These are phyloP conservation scores for Colletotrichum liriopes DNA, from an alignment of 2,329 filamentous ascomycete genomes.

Conservation along the genomic window DNA sequence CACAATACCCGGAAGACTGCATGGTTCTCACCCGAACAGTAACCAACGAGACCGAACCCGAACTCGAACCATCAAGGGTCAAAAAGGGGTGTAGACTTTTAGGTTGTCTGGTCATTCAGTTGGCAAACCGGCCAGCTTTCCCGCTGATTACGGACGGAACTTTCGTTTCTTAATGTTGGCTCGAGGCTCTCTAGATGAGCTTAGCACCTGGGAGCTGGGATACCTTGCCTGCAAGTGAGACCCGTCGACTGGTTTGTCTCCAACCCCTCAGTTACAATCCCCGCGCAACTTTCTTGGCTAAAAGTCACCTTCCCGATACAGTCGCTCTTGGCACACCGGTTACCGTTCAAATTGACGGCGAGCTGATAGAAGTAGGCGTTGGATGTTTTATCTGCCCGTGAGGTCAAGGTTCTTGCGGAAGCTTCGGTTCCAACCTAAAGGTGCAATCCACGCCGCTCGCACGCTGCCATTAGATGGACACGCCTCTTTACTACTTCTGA, in stretches of 20 bases:
- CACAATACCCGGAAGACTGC: background rate
- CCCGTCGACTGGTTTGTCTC: background rate
- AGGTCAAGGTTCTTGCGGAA: background rate
- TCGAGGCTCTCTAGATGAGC: background rate
- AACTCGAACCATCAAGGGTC: too few species aligned
- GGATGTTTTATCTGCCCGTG: background rate
- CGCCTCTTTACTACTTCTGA: background rate
- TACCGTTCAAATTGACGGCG: background rate
- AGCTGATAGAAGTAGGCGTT: background rate
- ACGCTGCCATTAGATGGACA: background rate
- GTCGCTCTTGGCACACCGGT: constrained; percentile 12
- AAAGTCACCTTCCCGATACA: constrained; percentile 36
- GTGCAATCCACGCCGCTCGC: too few species aligned
- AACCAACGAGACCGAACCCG: too few species aligned
- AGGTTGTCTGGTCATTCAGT: too few species aligned
- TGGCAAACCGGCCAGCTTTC: too few species aligned
- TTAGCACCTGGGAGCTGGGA: constrained; percentile 5
- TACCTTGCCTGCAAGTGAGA: background rate
- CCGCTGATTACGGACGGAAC: constrained; percentile 4
- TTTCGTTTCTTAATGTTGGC: background rate
- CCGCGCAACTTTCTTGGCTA: constrained; percentile 32
- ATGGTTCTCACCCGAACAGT: too few species aligned
- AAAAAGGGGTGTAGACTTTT: too few species aligned
- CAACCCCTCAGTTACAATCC: constrained; percentile 16
- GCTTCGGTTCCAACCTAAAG: background rate